Evolutionary conservation across 176 grass and related monocot genomes (phyloP), one percentile per base, ranked within the genome.

Genomic region (Zoysia pacifica): DNA sequence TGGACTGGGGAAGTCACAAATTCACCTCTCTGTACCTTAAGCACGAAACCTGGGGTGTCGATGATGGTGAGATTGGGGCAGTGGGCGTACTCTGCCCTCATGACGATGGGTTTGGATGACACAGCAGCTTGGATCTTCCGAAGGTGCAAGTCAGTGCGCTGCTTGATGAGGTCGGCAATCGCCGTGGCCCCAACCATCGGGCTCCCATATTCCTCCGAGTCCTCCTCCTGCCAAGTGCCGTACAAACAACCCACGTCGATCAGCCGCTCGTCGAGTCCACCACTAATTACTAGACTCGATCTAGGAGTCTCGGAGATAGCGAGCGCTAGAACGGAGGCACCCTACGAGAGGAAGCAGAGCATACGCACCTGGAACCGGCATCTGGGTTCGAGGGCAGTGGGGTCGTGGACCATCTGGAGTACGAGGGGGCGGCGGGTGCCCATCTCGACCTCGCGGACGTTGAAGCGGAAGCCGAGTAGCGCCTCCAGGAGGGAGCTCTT

Each of bases 11-110:
- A 69, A 72, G 11, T 44, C 58, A 50, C 15, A 61, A 78, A 46
- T 82, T 82, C 63, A 47, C 4, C 18, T 67, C 10, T 60, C 20
- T 83, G 13, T 74, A 81, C 97, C 93, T 99, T 99, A 72, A 99
- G 89, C 75, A 99, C 90, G 52, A 99, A 99, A 60, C 97, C 97
- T 77, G 97, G 97, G 62, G 93, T 99, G 69, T 99, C 96, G 47
- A 99, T 99, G 75, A 99, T 99, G 79, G 97, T 99, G 77, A 96
- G 97, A 62, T 99, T 99, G 86, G 97, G 97, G 44, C 97, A 99
- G 69, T 99, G 86, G 11, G 93, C 93, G 70, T 99, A 99, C 88
- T 99, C 97, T 1, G 90, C 97, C 91, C 90, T 84, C 97, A 99
- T 96, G 42, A 99, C 93, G 78, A 99, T 99, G 12, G 97, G 90